Evolutionary conservation across 179 eudicot genomes (phyloP), one percentile per base, ranked within the genome.

Genomic region (Nepenthes alata): DNA sequence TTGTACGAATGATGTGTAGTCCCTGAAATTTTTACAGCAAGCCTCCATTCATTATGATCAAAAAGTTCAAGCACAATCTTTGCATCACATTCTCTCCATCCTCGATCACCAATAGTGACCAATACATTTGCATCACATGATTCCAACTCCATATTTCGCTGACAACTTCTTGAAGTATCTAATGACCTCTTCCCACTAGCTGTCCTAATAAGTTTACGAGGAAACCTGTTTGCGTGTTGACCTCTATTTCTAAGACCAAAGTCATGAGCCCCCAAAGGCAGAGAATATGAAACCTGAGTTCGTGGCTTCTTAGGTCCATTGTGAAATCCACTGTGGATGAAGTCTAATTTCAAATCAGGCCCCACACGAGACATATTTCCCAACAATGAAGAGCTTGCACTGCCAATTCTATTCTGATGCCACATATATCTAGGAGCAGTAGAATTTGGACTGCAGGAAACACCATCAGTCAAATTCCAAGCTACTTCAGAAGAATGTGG

Each of bases 71-170:
- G 81, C 45, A 81, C 78, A 72, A 91, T 78, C 61, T 67, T 80
- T 37, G 86, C 98, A 65, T 95, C 98, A 75, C 61, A 75, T 72
- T 79, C 91, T 77, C 98, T 84, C 98, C 96, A 86, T 54, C 98
- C 96, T 69, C 78, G 77, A 37, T 89, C 96, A 48, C 81, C 83
- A 36, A 49, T 53, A 53, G 82, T 89, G 58, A 86, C 75, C 74
- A 89, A 76, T 35, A 86, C 75, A 75, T 91, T 91, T 53, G 76
- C 89, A 76, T 81, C 85, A 79, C 95, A 89, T 63, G 84, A 72
- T 63, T 80, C 55, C 54, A 75, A 68, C 49, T 83, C 97, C 65
- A 79, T 60, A 59, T 77, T 84, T 66, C 78, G 84, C 49, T 65
- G 76, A 55, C 68, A 59, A 50, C 74, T 72, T 63, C 72, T 77